Evolutionary conservation across 2,329 filamentous ascomycete genomes (phyloP).

Genomic region (Penicillium fuscoglaucum): DNA sequence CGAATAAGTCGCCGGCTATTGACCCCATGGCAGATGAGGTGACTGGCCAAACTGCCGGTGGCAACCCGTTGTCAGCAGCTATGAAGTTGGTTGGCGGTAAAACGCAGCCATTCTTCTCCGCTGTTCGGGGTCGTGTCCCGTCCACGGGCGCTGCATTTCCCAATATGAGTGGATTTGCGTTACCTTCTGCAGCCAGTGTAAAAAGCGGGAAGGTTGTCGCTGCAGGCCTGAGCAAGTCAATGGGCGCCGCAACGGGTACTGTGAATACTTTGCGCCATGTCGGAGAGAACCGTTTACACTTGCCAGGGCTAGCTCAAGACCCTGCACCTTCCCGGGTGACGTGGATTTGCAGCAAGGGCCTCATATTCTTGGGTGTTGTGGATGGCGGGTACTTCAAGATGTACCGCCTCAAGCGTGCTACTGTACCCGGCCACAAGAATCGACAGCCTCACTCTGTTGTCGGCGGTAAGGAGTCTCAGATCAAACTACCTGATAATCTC

Average conservation of each 20-base stretch:
- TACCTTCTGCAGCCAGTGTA: conserved; percentile 49
- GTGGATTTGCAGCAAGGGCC: conserved; percentile 48
- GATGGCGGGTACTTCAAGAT: conserved; percentile 49
- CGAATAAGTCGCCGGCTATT: conserved; percentile 39
- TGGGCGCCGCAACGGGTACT: conserved; percentile 50
- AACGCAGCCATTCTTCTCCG: conserved; percentile 64
- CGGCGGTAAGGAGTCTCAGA: conserved; percentile 63
- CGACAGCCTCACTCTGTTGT: conserved; percentile 55
- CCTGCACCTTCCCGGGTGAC: conserved; percentile 45
- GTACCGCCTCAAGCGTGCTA: conserved; percentile 44
- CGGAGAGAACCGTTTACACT: conserved; percentile 51
- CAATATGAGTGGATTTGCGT: conserved; percentile 45
- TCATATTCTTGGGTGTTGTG: conserved; percentile 46
- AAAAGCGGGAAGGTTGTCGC: conserved; percentile 50
- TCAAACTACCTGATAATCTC: conserved; percentile 64
- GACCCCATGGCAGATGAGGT: conserved; percentile 50
- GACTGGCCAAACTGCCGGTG: conserved; percentile 43
- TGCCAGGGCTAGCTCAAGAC: conserved; percentile 43
- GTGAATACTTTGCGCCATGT: conserved; percentile 50
- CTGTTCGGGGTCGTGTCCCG: conserved; percentile 57
- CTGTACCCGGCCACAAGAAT: conserved; percentile 54
- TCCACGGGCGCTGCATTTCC: conserved; percentile 48
- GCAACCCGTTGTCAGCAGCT: conserved; percentile 64
- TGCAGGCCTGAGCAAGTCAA: conserved; percentile 52
- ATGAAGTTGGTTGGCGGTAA: conserved; percentile 66